A percentile compares a stretch with the other conserved stretches of the same genome.
Evolutionary conservation across 129 eudicot species (phyloP).

Genomic region (Ambrosia trifida): DNA sequence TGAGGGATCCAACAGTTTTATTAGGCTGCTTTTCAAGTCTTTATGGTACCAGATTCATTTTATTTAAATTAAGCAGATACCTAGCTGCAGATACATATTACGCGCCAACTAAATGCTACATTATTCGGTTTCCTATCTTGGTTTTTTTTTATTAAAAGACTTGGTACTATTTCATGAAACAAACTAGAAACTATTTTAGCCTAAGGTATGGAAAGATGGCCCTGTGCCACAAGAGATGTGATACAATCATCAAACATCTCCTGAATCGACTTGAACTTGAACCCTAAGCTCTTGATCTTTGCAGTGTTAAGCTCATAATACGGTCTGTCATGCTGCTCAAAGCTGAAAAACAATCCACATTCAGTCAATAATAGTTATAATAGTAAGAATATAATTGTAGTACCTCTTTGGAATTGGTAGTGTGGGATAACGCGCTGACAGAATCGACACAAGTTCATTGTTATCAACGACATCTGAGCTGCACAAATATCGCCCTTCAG

Average conservation of each 20-base stretch:
- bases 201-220: conserved; percentile 55
- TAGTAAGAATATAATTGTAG: not conserved
- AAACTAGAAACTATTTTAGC: not conserved
- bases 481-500: conserved; percentile 77
- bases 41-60: not conserved
- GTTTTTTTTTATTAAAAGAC: not conserved
- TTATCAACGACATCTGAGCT: conserved; percentile 66
- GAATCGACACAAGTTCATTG: conserved; percentile 58
- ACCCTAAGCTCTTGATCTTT: conserved; percentile 64
- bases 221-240: conserved; percentile 57
- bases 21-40: not conserved
- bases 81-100: conserved; percentile 15
- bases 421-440: conserved; percentile 66
- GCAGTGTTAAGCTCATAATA: conserved; percentile 57
- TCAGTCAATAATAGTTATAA: not conserved
- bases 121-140: not conserved
- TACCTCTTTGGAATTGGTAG: conserved; percentile 78
- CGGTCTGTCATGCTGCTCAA: conserved; percentile 65
- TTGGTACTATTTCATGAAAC: conserved; percentile 4
- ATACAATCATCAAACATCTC: conserved; percentile 90
- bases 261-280: conserved; percentile 75
- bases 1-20: conserved; percentile 43
- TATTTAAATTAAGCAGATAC: not conserved
- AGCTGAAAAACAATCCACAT: conserved; percentile 42
- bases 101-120: conserved; percentile 21